These are phyloP conservation scores for Coemansia sp. DNA, from an alignment of 192 early-diverging fungal genomes.

Conservation along the genomic window DNA sequence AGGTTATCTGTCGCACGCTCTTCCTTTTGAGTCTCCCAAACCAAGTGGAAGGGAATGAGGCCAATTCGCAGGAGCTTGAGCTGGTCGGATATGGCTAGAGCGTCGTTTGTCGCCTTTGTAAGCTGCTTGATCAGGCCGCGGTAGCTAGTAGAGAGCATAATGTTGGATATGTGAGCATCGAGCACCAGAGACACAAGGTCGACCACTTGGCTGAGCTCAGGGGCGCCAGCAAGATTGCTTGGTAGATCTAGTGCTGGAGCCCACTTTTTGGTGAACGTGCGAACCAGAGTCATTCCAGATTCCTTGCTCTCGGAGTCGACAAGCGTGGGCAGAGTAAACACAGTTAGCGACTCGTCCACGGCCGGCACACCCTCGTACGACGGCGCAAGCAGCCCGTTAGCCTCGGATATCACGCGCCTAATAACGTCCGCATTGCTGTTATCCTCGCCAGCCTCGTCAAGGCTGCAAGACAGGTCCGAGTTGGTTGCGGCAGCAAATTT, in stretches of 20 bases:
- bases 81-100: slow-evolving; percentile 49
- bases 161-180: slow-evolving; percentile 44
- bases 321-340: slow-evolving; percentile 16
- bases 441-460: background rate
- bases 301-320: slow-evolving; percentile 7
- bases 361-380: slow-evolving; percentile 25
- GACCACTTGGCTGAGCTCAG: slow-evolving; percentile 29
- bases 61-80: slow-evolving; percentile 41
- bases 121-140: slow-evolving; percentile 37
- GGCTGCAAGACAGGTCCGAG: background rate
- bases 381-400: background rate
- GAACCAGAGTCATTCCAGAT: slow-evolving; percentile 16
- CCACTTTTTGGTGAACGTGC: slow-evolving; percentile 41
- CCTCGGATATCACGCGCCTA: background rate
- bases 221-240: slow-evolving; percentile 18
- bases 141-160: slow-evolving; percentile 37
- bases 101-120: slow-evolving; percentile 27
- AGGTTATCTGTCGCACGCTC: slow-evolving; percentile 35
- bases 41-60: slow-evolving; percentile 40
- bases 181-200: slow-evolving; percentile 39
- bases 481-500: slow-evolving; percentile 20
- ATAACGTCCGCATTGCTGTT: background rate
- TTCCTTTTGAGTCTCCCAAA: slow-evolving; percentile 44
- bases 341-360: slow-evolving; percentile 31
- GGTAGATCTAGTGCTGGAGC: slow-evolving; percentile 41